Evolutionary conservation across 2,329 filamentous ascomycete species (phyloP).

Genomic region (Hypoxylon rubiginosum): DNA sequence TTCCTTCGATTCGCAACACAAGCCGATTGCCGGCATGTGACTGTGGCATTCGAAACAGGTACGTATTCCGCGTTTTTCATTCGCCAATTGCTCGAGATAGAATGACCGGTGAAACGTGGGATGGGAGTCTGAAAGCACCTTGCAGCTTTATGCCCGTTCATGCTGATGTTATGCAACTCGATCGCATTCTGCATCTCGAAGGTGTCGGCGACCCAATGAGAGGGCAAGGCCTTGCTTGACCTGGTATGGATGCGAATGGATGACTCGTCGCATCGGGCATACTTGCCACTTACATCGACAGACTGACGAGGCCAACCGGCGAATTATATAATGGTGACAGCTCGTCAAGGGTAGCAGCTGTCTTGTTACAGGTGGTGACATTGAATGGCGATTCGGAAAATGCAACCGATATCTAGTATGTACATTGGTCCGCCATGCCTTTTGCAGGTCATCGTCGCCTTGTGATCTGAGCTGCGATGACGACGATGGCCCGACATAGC

Average conservation of each 20-base stretch:
- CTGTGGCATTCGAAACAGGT: conserved; percentile 32
- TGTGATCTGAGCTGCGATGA: conserved; percentile 9
- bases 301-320: conserved; percentile 7
- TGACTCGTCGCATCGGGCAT: conserved; percentile 25
- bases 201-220: conserved; percentile 12
- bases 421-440: conserved; percentile 9
- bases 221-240: not conserved
- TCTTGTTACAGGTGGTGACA: conserved; percentile 26
- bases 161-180: conserved; percentile 9
- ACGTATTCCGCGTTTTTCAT: conserved; percentile 21
- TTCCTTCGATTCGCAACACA: conserved; percentile 12
- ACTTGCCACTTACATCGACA: conserved; percentile 4
- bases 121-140: conserved; percentile 19
- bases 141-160: conserved; percentile 17
- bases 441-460: conserved; percentile 1
- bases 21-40: conserved; percentile 23
- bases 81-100: conserved; percentile 24
- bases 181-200: conserved; percentile 6
- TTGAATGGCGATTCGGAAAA: conserved; percentile 32
- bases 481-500: conserved; percentile 12
- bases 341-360: conserved; percentile 13
- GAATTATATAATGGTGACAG: conserved; percentile 23
- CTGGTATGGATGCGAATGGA: conserved; percentile 3
- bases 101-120: conserved; percentile 24
- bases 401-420: conserved; percentile 16